These are phyloP conservation scores for Sporothrix mexicana DNA, from an alignment of 2,329 filamentous ascomycete genomes.

Conservation along the genomic window DNA sequence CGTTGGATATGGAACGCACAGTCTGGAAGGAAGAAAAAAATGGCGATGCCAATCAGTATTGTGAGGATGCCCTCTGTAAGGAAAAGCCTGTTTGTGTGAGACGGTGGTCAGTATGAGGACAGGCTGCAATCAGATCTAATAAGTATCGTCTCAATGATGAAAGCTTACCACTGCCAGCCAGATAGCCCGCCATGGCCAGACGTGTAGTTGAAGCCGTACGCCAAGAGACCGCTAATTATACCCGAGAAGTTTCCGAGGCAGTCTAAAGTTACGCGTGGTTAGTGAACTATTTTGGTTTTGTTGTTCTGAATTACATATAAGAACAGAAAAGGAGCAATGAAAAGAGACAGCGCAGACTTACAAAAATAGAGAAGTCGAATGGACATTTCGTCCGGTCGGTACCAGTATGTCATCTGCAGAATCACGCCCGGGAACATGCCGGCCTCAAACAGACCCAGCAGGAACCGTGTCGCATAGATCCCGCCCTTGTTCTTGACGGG, in stretches of 20 bases:
- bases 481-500: slow-evolving; percentile 57
- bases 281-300: too few relatives aligned
- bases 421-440: slow-evolving; percentile 69
- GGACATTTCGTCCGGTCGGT: slow-evolving; percentile 55
- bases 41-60: slow-evolving; percentile 51
- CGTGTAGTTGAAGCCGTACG: slow-evolving; percentile 51
- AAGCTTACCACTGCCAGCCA: slow-evolving; percentile 44
- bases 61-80: slow-evolving; percentile 55
- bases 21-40: slow-evolving; percentile 61
- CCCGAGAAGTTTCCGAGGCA: slow-evolving; percentile 50
- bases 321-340: neutral
- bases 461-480: slow-evolving; percentile 58
- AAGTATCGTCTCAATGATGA: neutral
- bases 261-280: slow-evolving; percentile 39
- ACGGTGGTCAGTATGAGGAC: neutral
- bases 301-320: too few relatives aligned
- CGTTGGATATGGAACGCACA: slow-evolving; percentile 46
- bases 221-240: slow-evolving; percentile 51
- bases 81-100: slow-evolving; percentile 41
- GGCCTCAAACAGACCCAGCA: slow-evolving; percentile 69
- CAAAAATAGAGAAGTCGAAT: slow-evolving; percentile 54
- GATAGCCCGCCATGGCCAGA: slow-evolving; percentile 47
- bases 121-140: neutral
- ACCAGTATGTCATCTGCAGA: slow-evolving; percentile 55
- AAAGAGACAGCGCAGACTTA: slow-evolving; percentile 38